Percentiles rank a stretch among this genome's conserved stretches.
Conservation (phyloP, 1,284 basidiomycete species). For the Ceratobasidium sp. region DNA sequence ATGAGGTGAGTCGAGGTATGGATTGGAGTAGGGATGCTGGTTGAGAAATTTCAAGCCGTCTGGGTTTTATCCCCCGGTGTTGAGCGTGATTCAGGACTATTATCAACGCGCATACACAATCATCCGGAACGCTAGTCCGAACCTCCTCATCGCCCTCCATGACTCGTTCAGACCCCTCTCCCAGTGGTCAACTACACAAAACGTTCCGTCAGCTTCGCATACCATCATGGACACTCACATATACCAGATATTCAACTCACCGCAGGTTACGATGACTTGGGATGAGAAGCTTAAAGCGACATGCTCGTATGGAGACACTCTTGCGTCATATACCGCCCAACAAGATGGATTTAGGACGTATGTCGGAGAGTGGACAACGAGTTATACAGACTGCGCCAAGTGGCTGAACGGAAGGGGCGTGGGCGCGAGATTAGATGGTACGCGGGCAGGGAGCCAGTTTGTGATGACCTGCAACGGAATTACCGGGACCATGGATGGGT, state of each 20-base stretch:
- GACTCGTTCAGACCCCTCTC: constrained; percentile 61
- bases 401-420: constrained; percentile 35
- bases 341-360: constrained; percentile 34
- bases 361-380: constrained; percentile 42
- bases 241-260: constrained; percentile 51
- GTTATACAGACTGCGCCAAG: constrained; percentile 41
- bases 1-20: constrained; percentile 50
- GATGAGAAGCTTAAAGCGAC: constrained; percentile 31
- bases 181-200: constrained; percentile 55
- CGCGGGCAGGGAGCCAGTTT: constrained; percentile 22
- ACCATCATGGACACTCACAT: constrained; percentile 60
- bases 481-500: constrained; percentile 46
- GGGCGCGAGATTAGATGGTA: constrained; percentile 32
- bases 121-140: constrained; percentile 39
- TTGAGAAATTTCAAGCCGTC: constrained; percentile 54
- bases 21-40: too few relatives aligned
- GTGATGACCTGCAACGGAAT: constrained; percentile 42
- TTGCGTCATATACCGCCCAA: constrained; percentile 17
- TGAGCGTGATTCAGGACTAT: constrained; percentile 55
- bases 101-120: constrained; percentile 50
- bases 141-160: constrained; percentile 55
- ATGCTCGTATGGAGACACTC: constrained; percentile 4
- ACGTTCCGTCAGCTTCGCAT: constrained; percentile 53
- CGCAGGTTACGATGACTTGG: constrained; percentile 38
- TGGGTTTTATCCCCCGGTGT: constrained; percentile 53